Evolutionary conservation across 257 asterid genomes (phyloP).

Genomic region (Fraxinus anomala): DNA sequence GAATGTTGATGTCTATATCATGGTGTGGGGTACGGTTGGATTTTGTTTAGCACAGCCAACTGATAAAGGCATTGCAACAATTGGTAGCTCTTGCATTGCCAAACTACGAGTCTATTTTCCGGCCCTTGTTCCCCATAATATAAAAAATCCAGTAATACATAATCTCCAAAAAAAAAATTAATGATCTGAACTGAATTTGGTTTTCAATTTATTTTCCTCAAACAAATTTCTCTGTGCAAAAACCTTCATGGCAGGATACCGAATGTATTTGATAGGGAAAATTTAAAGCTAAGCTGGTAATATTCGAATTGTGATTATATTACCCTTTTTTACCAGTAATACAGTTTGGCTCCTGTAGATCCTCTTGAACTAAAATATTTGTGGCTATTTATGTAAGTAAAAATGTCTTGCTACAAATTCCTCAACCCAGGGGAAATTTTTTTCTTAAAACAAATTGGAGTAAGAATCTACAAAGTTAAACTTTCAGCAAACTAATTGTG

Average conservation of each 20-base stretch:
- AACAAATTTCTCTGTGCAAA: constrained; percentile 49
- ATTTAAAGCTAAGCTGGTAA: constrained; percentile 25
- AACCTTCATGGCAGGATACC: constrained; percentile 81
- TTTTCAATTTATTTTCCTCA: constrained; percentile 26
- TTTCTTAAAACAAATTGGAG: too few relatives aligned
- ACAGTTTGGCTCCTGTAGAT: not conserved
- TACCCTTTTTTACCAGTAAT: constrained; percentile 9
- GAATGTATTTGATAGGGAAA: constrained; percentile 76
- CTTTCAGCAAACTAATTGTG: too few relatives aligned
- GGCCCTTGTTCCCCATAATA: constrained; percentile 12
- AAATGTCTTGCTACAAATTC: too few relatives aligned
- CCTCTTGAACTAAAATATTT: too few relatives aligned
- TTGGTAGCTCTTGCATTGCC: constrained; percentile 53
- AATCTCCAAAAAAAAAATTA: not conserved
- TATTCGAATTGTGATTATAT: constrained; percentile 67
- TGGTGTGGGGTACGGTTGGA: constrained; percentile 78
- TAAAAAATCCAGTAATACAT: not conserved
- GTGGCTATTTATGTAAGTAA: too few relatives aligned
- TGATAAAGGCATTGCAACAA: constrained; percentile 26
- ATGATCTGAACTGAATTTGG: not conserved
- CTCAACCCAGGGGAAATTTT: too few relatives aligned
- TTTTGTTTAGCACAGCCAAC: constrained; percentile 61
- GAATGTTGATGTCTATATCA: constrained; percentile 26
- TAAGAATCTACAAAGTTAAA: too few relatives aligned
- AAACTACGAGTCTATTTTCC: not conserved